Evolutionary conservation across 108 stramenopile genomes (phyloP).

Genomic region (Nitzschia sp.): DNA sequence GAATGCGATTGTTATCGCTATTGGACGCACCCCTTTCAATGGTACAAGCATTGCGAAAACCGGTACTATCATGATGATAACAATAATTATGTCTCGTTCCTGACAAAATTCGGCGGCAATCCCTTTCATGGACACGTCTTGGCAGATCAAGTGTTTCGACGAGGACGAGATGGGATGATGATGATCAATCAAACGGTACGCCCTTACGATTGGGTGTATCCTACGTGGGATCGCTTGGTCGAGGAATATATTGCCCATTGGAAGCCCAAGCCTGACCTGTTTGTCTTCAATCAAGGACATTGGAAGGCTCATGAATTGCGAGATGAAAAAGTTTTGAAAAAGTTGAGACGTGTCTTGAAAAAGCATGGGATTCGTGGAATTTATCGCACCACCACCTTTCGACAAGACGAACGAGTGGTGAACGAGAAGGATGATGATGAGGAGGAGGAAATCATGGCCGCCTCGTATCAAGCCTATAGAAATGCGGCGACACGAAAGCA

Average conservation of each 20-base stretch:
- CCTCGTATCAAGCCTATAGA: background rate
- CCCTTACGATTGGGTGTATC: background rate
- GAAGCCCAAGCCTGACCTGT: constrained; percentile 24
- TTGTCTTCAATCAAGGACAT: constrained; percentile 33
- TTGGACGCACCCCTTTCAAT: constrained; percentile 8
- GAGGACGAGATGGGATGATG: too few species aligned
- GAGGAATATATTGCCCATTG: constrained; percentile 20
- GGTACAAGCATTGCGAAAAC: constrained; percentile 26
- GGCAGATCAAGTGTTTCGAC: background rate
- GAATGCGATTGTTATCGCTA: constrained; percentile 39
- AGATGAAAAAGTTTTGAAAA: constrained; percentile 4
- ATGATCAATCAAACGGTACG: constrained; percentile 7
- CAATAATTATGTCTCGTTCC: constrained; percentile 17
- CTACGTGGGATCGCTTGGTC: constrained; percentile 19
- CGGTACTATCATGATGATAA: constrained; percentile 24
- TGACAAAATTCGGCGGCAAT: constrained; percentile 25
- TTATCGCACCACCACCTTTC: constrained; percentile 34
- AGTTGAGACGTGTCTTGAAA: constrained; percentile 10
- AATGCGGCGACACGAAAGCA: background rate
- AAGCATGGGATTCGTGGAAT: constrained; percentile 31
- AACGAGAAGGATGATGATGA: background rate
- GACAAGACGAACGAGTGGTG: constrained; percentile 8
- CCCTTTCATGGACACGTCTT: constrained; percentile 25
- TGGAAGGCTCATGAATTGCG: constrained; percentile 24
- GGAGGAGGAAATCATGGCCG: background rate